phyloP scores from a whole-genome alignment of 2,329 filamentous ascomycete species.

The Fonsecaea monophora region DNA sequence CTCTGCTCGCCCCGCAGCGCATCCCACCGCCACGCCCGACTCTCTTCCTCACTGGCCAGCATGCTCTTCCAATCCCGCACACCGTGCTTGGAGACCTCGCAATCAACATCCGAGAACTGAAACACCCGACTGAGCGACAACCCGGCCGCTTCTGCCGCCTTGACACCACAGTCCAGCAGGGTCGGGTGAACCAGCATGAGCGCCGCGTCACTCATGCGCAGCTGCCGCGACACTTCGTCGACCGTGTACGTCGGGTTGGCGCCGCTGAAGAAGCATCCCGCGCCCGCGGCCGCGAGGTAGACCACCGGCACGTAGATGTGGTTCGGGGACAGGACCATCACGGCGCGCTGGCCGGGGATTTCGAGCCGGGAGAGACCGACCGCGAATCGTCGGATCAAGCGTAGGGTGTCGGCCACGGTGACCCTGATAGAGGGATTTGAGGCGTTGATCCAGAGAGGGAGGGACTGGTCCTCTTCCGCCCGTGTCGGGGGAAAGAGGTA shows the following conservation, averaged over 20 bases:
- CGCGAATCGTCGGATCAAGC: no score
- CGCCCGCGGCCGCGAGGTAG: slow-evolving; percentile 48
- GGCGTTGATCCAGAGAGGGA: slow-evolving; percentile 63
- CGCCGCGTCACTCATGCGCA: slow-evolving; percentile 58
- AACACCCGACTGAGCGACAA: slow-evolving; percentile 29
- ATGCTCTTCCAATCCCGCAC: slow-evolving; percentile 36
- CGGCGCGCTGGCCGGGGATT: slow-evolving; percentile 67
- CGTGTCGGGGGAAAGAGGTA: slow-evolving; percentile 53
- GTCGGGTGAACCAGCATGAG: slow-evolving; percentile 57
- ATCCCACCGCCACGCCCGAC: slow-evolving; percentile 50
- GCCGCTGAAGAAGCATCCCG: slow-evolving; percentile 61
- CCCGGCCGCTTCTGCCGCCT: slow-evolving; percentile 38
- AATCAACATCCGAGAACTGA: slow-evolving; percentile 32
- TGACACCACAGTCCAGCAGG: slow-evolving; percentile 52
- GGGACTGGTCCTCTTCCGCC: slow-evolving; percentile 45
- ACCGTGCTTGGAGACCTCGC: slow-evolving; percentile 60
- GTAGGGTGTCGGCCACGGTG: slow-evolving; percentile 50
- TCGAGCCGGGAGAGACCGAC: slow-evolving; percentile 62
- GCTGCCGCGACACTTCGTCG: slow-evolving; percentile 59
- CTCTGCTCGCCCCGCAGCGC: slow-evolving; percentile 15
- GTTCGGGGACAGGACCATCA: slow-evolving; percentile 73
- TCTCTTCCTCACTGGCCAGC: slow-evolving; percentile 54
- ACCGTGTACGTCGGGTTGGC: slow-evolving; percentile 61
- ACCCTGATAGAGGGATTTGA: slow-evolving; percentile 67
- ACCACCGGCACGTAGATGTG: slow-evolving; percentile 68